Base-by-base conservation (phyloP, 495 filamentous ascomycete genomes). In the Xylaria nigripes region DNA sequence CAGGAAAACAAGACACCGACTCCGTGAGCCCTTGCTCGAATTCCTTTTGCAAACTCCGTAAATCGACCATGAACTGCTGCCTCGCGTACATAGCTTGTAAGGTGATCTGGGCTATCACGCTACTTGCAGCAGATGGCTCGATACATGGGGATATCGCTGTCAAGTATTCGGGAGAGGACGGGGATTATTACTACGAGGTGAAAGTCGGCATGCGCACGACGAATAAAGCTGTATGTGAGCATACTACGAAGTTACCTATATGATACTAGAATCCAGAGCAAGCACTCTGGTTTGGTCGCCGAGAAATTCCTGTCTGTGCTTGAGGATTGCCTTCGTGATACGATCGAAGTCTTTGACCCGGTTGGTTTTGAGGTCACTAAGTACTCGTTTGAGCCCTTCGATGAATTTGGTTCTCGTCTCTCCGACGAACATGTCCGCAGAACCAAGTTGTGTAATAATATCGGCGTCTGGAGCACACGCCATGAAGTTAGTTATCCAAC, bases 381-480 rank as follows among this genome's bases (percentile, higher is more conserved):
- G 84, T 29, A 92, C 79, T 55, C 81, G 73, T 57, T 81, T 84
- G 45, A 98, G 72, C 29, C 90, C 91, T 47, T 80, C 75, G 47
- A 84, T 81, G 71, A 90, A 98, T 55, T 74, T 74, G 58, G 78
- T 73, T 68, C 81, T 82, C 59, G 89, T 82, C 68, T 88, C 83
- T 56, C 81, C 77, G 19, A 73, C 81, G 59, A 81, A 82, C 45
- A 85, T 84, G 61, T 90, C 88, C 49, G 83, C 70, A 27, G 82
- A 81, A 56, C 89, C 89, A 63, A 96, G 81, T 55, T 94, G 81
- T 51, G 89, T 76, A 45, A 96, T 83, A 45, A 95, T 86, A 62
- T 85, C 83, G 67, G 93, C 86, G 80, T 94, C 91, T 95, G 75
- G 42, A 69, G 73, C 70, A 79, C 69, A 68, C 68, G 63, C 66